Evolutionary conservation across 163 green algal species (phyloP), one percentile per base, ranked within the genome.

Genomic region (Scenedesmus sp.): DNA sequence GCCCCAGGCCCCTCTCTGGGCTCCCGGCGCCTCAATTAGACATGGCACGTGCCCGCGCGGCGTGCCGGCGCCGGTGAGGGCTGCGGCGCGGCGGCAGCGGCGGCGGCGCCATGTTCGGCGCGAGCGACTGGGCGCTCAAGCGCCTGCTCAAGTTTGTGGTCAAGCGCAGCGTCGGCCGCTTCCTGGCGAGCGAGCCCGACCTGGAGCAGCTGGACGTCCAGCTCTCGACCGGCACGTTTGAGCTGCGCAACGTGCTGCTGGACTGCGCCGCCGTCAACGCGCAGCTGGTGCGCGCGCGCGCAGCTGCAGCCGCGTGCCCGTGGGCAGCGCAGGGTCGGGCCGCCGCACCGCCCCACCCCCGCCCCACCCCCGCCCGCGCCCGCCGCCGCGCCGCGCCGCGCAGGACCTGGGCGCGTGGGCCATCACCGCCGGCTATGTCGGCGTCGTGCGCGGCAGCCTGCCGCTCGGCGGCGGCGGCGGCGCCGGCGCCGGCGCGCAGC

Each of bases 191-290:
- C 10, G 86, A 93, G 63, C 64, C 91, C 2, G 89, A 94, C 66
- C 72, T 90, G 28, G 87, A 91, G 56, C 87, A 92, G 83, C 75
- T 94, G 36, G 77, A 88, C 33, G 85, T 93, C 6, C 81, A 86
- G 47, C 82, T 94, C 4, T 82, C 83, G 4, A 70, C 69, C 22
- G 89, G 89, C 56, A 81, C 44, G 1, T 69, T 94, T 34, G 89
- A 93, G 74, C 76, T 93, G 0, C 82, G 78, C 15, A 84, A 89
- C 34, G 73, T 90, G 28, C 77, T 94, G 31, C 60, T 94, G 20
- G 91, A 91, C 65, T 85, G 69, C 47, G 73, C 89, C 24, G 82
- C 83, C 44, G 60, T 94, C 10, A 91, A 91, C 63, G 66, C 76
- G 34, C 81, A 88, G 66, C 75, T 93, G 85, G 87, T 93, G 54